Evolutionary conservation across 2,329 filamentous ascomycete species (phyloP), one percentile per base, ranked within the genome.

Genomic region (Diaporthe vaccinii): DNA sequence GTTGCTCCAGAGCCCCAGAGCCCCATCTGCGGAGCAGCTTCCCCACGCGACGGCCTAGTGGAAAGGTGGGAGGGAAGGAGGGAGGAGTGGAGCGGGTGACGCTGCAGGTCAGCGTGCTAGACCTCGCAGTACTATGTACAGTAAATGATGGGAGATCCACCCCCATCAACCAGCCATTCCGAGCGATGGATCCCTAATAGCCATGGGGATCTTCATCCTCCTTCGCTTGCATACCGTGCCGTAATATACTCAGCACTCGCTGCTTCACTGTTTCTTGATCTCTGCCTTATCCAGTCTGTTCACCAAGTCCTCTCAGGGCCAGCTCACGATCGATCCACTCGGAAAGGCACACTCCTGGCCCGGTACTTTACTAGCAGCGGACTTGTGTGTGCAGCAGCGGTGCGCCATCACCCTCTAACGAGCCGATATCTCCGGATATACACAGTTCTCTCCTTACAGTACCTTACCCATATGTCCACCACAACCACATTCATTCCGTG

Each of bases 401-500:
- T 51, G 46, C 62, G 62, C 62, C 62, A 39, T 53, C 49, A 39
- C 65, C 65, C 61, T 41, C n/a, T n/a, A 41, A 12, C 49, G 34
- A 41, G 49, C 65, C 46, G 65, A 69, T 55, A 69, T 69, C 65
- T 69, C 65, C 65, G 65, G 65, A 69, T 69, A 69, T 69, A 69
- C 49, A 20, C 34, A 41, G 53, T 36, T 15, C 57, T 44, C 58
- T 72, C 49, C 59, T 49, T 34, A 17, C 55, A 74, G 55, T 10
- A 59, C 31, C 61, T 51, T 41, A 67, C 46, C 76, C 77, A 74
- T 78, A 78, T 79, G 77, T 75, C 61, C 74, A 74, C 61, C 59
- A 46, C 59, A 59, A 41, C 59, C 34, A 55, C 53, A 69, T 76
- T 74, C 75, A 49, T 76, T 74, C 78, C 81, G 82, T 78, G 78